phyloP scores from a whole-genome alignment of 1,139 yeast genomes.

The Geotrichum bryndzae region DNA sequence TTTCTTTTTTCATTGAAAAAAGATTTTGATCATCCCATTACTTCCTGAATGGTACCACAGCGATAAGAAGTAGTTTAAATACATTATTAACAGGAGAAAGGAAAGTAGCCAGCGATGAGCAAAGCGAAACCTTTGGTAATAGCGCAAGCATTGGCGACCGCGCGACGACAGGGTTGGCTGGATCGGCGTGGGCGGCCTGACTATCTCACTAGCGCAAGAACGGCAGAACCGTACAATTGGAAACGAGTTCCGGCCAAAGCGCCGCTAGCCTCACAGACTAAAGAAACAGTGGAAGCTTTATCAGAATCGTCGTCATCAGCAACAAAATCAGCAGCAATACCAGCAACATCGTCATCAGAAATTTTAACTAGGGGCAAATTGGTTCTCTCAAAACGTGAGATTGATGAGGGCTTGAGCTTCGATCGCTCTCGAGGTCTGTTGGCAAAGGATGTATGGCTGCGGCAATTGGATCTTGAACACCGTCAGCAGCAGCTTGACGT shows the following conservation, averaged over 20 bases:
- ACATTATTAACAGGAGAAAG: neutral
- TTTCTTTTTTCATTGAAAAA: too few relatives aligned
- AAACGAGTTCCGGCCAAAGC: neutral
- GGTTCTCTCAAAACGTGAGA: neutral
- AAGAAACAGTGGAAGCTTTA: neutral
- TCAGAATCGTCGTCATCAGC: neutral
- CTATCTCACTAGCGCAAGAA: neutral
- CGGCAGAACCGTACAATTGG: neutral
- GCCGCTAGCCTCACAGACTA: neutral
- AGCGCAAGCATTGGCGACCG: neutral
- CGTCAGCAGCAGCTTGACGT: neutral
- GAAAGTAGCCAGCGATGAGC: neutral
- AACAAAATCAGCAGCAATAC: neutral
- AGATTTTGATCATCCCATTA: too few relatives aligned
- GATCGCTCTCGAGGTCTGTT: neutral
- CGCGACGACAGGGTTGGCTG: neutral
- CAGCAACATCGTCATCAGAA: neutral
- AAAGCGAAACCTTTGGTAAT: neutral
- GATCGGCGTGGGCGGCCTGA: neutral
- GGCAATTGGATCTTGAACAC: neutral
- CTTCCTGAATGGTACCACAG: neutral
- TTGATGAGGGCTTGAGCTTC: neutral
- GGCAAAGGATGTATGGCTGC: neutral
- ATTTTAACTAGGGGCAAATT: neutral
- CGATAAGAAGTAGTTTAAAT: neutral